Evolutionary conservation across 371 early-diverging fungal species (phyloP), one percentile per base, ranked within the genome.

Genomic region (Blastocladiella emersonii): DNA sequence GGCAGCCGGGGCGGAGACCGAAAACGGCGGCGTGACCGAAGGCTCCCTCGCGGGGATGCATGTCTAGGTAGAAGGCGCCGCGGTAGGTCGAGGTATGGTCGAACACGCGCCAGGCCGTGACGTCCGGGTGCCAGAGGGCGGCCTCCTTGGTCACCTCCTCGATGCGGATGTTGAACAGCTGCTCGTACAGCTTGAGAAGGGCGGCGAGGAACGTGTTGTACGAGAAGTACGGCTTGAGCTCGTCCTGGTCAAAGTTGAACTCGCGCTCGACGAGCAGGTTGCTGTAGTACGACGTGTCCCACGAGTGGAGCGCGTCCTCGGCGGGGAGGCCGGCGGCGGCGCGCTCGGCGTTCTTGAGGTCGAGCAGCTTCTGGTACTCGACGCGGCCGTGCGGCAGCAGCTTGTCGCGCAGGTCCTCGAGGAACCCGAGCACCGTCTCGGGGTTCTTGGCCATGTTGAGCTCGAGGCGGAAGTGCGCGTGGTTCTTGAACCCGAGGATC

Each of bases 391-490:
- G 71, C 5, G 73, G 75, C 43, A 73, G 71, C 57, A 93, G 76
- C 37, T 76, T 75, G 21, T 57, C 57, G 30, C 74, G 73, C 66
- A 93, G 75, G 37, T 85, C 83, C 15, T 78, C 66, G 67, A 90
- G 73, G 71, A 93, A 91, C 70, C 75, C 70, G 27, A 77, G 66
- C 19, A 91, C 92, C 1, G 71, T 73, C 51, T 78, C 76, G 3
- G 86, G 83, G 3, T 71, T 71, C 72, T 92, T 89, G 61, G 93
- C 92, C 92, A 93, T 92, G 71, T 85, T 86, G 51, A 81, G 76
- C 66, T 91, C 89, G 17, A 92, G 75, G 13, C 78, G 74, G 68
- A 73, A 91, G 27, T 76, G 82, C 15, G 89, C 88, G 71, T 91
- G 90, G 39, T 75, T 80, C 62, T 73, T 69, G 74, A 85, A 92